Percentiles rank a stretch among this genome's conserved stretches.
Conservation (phyloP, 2,329 filamentous ascomycete genomes). For the Fusarium sp. region DNA sequence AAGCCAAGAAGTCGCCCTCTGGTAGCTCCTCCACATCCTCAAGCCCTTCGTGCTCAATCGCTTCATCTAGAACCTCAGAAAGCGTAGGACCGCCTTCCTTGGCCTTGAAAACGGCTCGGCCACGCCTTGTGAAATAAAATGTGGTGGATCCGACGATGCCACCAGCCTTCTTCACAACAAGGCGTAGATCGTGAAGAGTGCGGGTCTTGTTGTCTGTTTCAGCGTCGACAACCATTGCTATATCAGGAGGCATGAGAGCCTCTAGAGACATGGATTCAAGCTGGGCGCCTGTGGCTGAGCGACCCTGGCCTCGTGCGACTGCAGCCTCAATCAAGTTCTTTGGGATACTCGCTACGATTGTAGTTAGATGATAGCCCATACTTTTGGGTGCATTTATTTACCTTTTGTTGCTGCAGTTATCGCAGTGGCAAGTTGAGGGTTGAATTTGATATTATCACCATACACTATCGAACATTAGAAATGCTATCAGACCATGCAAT, state of each 20-base stretch:
- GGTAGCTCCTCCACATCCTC: slow-evolving; percentile 76
- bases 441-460: slow-evolving; percentile 78
- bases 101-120: slow-evolving; percentile 75
- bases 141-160: slow-evolving; percentile 78
- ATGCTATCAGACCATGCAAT: neutral
- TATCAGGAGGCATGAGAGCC: slow-evolving; percentile 79
- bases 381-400: slow-evolving; percentile 46
- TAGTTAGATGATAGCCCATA: neutral
- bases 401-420: slow-evolving; percentile 83
- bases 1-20: slow-evolving; percentile 75
- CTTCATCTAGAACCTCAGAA: slow-evolving; percentile 81
- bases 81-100: slow-evolving; percentile 65
- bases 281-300: slow-evolving; percentile 76
- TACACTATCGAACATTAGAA: slow-evolving; percentile 65
- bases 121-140: slow-evolving; percentile 87
- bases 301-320: slow-evolving; percentile 88
- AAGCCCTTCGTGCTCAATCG: slow-evolving; percentile 82
- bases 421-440: slow-evolving; percentile 78
- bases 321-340: slow-evolving; percentile 87
- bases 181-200: slow-evolving; percentile 77
- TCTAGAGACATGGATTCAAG: slow-evolving; percentile 86
- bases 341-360: slow-evolving; percentile 73
- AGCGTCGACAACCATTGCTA: slow-evolving; percentile 84
- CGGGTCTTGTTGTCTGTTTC: slow-evolving; percentile 85
- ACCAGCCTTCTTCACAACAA: slow-evolving; percentile 75